Evolutionary conservation across 2,329 filamentous ascomycete species (phyloP), one percentile per base, ranked within the genome.

Genomic region (Monilinia fructicola): DNA sequence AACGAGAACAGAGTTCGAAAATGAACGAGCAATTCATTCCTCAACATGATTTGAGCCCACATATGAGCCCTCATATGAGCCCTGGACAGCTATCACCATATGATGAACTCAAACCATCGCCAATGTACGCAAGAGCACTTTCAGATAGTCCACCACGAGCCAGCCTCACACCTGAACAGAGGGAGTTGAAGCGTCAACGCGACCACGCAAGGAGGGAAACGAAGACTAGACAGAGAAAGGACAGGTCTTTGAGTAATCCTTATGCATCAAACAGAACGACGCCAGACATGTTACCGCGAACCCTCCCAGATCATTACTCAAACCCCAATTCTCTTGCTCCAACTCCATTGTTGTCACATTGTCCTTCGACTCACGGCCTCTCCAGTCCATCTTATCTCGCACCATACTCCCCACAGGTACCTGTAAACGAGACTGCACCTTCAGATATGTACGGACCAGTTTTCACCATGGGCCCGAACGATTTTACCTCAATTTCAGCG

Each of bases 141-240:
- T 86, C 85, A 50, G 82, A 82, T 28, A 89, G 86, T 76, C 85
- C 86, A 35, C 84, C 85, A 7, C 81, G 82, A 69, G 77, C 78
- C 55, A 79, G 78, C 48, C 79, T 87, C 73, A 85, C 84, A 7
- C 78, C 84, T 9, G 85, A 88, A 74, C 85, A 88, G 75, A 82
- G 86, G 69, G 85, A 87, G 73, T 75, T 88, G 53, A 88, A 86
- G 78, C 81, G 85, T 67, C 85, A 88, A 72, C 81, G 82, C 68
- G 85, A 88, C 70, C 84, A 83, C 71, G 83, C 80, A 54, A 82
- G 87, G 67, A 80, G 86, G 71, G 84, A 86, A 70, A 83, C 83
- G 9, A 88, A 88, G 48, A 75, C 83, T 21, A 81, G 85, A 67
- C 78, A 82, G 59, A 81, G 82, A 69, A 82, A 85, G 64, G 79